Conservation (phyloP, 2,329 filamentous ascomycete species). For the Penicillium hesseltinei region DNA sequence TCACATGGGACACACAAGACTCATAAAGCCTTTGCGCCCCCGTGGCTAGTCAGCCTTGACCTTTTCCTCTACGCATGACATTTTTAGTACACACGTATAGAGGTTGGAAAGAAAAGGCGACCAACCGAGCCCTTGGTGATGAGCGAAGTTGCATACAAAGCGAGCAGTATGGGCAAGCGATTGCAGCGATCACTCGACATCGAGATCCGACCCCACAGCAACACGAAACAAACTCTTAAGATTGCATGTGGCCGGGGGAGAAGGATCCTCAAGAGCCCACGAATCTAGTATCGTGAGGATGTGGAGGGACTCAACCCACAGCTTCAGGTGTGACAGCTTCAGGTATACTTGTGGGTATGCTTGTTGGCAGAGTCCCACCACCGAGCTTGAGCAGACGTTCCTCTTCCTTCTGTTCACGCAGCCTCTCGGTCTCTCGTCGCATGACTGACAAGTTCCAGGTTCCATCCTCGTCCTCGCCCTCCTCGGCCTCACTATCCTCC, state of each 20-base stretch:
- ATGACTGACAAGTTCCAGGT: conserved; percentile 80
- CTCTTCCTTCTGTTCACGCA: conserved; percentile 73
- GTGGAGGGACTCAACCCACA: conserved; percentile 27
- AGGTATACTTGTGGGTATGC: conserved; percentile 6
- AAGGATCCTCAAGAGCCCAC: conserved; percentile 30
- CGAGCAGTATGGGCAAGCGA: conserved; percentile 8
- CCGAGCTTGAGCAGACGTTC: conserved; percentile 55
- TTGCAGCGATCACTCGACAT: conserved; percentile 29
- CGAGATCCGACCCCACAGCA: conserved; percentile 23
- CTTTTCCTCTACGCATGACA: conserved; percentile 14
- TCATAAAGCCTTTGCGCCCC: conserved; percentile 21
- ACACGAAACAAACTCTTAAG: conserved; percentile 5
- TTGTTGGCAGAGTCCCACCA: conserved; percentile 27
- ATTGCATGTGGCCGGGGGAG: conserved; percentile 7
- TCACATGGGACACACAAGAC: conserved; percentile 32
- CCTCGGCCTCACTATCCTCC: conserved; percentile 58
- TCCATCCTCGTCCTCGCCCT: conserved; percentile 53
- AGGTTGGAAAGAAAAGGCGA: conserved; percentile 12
- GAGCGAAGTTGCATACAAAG: conserved; percentile 21
- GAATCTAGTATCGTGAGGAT: conserved; percentile 23
- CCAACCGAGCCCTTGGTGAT: conserved; percentile 25
- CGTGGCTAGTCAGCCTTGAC: conserved; percentile 18
- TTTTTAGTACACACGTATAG: conserved; percentile 1
- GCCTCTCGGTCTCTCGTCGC: conserved; percentile 76
- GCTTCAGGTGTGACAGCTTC: conserved; percentile 22